Evolutionary conservation across 768 basidiomycete species (phyloP), one percentile per base, ranked within the genome.

Genomic region (Pleurotus citrinopileatus): DNA sequence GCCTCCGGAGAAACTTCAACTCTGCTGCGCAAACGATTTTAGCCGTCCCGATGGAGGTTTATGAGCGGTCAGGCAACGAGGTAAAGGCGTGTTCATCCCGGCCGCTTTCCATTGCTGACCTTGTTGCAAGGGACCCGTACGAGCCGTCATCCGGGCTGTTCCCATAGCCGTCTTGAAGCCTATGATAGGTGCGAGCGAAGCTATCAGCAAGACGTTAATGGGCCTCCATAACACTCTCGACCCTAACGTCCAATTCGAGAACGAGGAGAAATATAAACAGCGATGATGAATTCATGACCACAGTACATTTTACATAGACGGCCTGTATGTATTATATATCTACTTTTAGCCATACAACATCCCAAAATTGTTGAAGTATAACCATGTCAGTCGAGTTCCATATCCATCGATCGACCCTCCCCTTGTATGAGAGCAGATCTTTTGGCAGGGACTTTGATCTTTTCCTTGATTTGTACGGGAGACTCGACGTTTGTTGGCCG

Each of bases 31-130:
- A 99, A 72, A 99, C 97, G 0, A 98, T 99, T 57, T 79, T 99
- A 32, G 96, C 97, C 0, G 93, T 99, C 1, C 97, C 97, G 1
- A 98, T 98, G 96, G 97, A 98, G 68, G 94, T 98, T 9, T 96
- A 98, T 61, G 97, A 99, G 70, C 79, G 90, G 56, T 90, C 94
- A 8, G 92, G 93, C 6, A 89, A 87, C 54, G 91, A 97, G 81
- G 95, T 89, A 60, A 62, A 80, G 72, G 45, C 5, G 5, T 32
- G n/a, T 4, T 23, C 25, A 9, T n/a, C n/a, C n/a, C n/a, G n/a
- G n/a, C n/a, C n/a, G 43, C 15, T 10, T 4, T 23, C 23, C 42
- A 42, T 32, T 36, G 28, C 25, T 15, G 58, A 2, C 46, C 57
- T 56, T 44, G 34, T 60, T 51, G 50, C 1, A 64, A 98, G 94